A percentile compares a stretch with the other conserved stretches of the same genome.
Evolutionary conservation across 2,329 filamentous ascomycete species (phyloP).

Genomic region (Salinomyces thailandicus): DNA sequence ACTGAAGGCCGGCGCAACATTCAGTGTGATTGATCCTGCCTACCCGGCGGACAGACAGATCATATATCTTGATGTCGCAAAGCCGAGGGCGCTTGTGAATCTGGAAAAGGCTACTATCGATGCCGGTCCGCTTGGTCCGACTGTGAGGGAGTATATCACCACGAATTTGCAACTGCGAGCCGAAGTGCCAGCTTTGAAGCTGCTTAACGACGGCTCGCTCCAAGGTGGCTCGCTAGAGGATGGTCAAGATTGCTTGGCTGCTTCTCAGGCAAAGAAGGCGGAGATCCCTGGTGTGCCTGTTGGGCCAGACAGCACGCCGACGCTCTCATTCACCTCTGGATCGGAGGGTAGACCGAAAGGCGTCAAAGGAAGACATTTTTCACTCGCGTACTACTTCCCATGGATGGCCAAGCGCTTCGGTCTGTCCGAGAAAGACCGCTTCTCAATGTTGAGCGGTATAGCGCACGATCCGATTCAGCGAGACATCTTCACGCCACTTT

Average conservation of each 20-base stretch:
- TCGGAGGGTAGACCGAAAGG: constrained; percentile 73
- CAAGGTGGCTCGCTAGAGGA: constrained; percentile 57
- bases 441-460: constrained; percentile 78
- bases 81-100: constrained; percentile 59
- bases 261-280: constrained; percentile 42
- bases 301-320: constrained; percentile 75
- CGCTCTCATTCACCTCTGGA: constrained; percentile 53
- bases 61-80: constrained; percentile 71
- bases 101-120: constrained; percentile 64
- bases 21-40: constrained; percentile 63
- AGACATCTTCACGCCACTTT: constrained; percentile 85
- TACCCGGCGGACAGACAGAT: constrained; percentile 75
- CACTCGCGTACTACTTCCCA: constrained; percentile 72
- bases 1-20: constrained; percentile 47
- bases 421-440: constrained; percentile 60
- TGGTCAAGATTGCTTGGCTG: constrained; percentile 53
- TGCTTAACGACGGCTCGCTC: constrained; percentile 61
- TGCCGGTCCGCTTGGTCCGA: constrained; percentile 50
- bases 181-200: constrained; percentile 60
- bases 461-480: constrained; percentile 56
- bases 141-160: constrained; percentile 57
- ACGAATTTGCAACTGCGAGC: constrained; percentile 63
- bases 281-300: constrained; percentile 61
- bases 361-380: constrained; percentile 78
- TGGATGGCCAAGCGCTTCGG: constrained; percentile 87